Percentiles rank a stretch among this genome's conserved stretches.
These are phyloP conservation scores for Daldinia grandis DNA, from an alignment of 495 filamentous ascomycete species.

Conservation along the genomic window DNA sequence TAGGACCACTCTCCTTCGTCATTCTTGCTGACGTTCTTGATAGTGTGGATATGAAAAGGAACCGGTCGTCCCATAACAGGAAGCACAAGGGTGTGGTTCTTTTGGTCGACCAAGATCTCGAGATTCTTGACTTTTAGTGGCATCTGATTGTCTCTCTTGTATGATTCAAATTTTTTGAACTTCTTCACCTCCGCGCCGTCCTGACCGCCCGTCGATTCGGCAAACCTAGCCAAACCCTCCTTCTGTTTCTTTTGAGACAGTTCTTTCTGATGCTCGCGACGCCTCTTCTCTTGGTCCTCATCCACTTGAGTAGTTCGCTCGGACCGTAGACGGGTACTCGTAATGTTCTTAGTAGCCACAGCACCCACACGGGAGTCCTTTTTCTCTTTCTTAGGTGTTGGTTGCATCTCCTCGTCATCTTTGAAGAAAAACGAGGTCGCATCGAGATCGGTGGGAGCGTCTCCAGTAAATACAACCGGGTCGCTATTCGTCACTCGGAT, in stretches of 20 bases:
- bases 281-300: slow-evolving; percentile 86
- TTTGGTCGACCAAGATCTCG: slow-evolving; percentile 86
- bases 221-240: slow-evolving; percentile 83
- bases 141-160: slow-evolving; percentile 97
- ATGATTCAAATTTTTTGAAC: slow-evolving; percentile 98
- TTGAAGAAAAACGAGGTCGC: slow-evolving; percentile 97
- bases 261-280: slow-evolving; percentile 92
- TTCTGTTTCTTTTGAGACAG: slow-evolving; percentile 87
- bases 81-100: slow-evolving; percentile 87
- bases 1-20: slow-evolving; percentile 94
- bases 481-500: slow-evolving; percentile 83
- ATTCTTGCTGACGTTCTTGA: slow-evolving; percentile 96
- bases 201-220: slow-evolving; percentile 78
- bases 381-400: slow-evolving; percentile 78
- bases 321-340: slow-evolving; percentile 89
- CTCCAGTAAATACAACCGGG: slow-evolving; percentile 88
- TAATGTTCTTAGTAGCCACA: slow-evolving; percentile 88
- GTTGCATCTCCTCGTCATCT: slow-evolving; percentile 78
- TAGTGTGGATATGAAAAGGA: slow-evolving; percentile 98
- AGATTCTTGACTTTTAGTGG: slow-evolving; percentile 83
- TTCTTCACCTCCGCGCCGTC: slow-evolving; percentile 94
- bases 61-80: slow-evolving; percentile 98
- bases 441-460: slow-evolving; percentile 88
- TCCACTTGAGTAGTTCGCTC: slow-evolving; percentile 85
- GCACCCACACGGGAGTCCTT: slow-evolving; percentile 82